Percentiles rank a stretch among this genome's conserved stretches.
Evolutionary conservation across 257 asterid species (phyloP).

Genomic region (Solanum ossicruentum): DNA sequence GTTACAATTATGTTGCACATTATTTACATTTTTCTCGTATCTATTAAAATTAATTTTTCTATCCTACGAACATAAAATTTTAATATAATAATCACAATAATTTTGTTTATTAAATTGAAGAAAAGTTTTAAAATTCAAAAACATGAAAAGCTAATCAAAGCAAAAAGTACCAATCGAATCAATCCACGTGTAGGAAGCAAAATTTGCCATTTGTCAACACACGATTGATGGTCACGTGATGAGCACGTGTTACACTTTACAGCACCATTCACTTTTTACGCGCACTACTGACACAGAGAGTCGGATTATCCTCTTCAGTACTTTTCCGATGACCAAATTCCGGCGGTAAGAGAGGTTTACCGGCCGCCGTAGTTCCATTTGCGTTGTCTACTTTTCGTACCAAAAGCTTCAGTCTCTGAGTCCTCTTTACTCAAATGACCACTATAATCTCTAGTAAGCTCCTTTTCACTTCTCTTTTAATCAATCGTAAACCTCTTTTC

Average conservation of each 20-base stretch:
- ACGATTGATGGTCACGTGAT: background rate
- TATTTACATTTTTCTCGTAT: no score
- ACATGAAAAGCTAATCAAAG: background rate
- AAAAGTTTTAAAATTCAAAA: no score
- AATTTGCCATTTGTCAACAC: background rate
- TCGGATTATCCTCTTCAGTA: background rate
- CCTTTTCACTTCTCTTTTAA: background rate
- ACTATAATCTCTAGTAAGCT: background rate
- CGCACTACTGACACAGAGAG: background rate
- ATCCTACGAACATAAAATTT: no score
- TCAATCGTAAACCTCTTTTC: background rate
- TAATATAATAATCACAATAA: no score
- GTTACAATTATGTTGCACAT: no score
- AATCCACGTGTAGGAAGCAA: background rate
- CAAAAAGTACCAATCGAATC: background rate
- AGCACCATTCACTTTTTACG: background rate
- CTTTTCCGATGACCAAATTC: background rate
- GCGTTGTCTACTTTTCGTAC: background rate
- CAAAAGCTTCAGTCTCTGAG: background rate
- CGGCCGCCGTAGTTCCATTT: background rate
- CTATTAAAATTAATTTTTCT: no score
- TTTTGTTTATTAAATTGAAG: no score
- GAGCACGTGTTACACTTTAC: background rate
- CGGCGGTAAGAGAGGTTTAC: background rate
- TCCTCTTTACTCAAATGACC: background rate